phyloP scores from a whole-genome alignment of 495 filamentous ascomycete genomes.

The Trichoderma orchidacearum region DNA sequence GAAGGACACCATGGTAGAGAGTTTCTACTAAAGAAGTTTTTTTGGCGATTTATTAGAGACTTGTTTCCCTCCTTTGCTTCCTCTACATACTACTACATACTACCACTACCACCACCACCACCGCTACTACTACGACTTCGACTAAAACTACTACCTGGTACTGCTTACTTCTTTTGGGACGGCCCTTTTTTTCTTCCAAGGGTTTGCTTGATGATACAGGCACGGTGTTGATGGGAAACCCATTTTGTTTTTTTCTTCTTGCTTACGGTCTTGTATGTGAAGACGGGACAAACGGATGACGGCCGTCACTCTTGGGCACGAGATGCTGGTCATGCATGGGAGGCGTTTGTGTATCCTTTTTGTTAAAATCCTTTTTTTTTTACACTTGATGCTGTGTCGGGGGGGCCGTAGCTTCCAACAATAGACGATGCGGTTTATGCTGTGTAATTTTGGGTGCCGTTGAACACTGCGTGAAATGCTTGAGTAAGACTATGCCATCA shows the following conservation, averaged over 20 bases:
- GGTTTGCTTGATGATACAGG: neutral
- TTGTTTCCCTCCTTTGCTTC: too few species aligned
- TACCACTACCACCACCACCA: too few species aligned
- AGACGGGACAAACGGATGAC: neutral
- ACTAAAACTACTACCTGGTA: too few species aligned
- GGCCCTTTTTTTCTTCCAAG: neutral
- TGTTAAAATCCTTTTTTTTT: neutral
- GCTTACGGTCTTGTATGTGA: neutral
- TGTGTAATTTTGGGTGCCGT: neutral
- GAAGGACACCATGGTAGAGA: slow-evolving; percentile 97
- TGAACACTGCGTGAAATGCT: too few species aligned
- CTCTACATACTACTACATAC: too few species aligned
- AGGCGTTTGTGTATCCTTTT: neutral
- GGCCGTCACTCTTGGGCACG: neutral
- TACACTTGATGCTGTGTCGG: slow-evolving; percentile 5
- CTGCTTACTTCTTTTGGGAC: neutral
- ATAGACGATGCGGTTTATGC: neutral
- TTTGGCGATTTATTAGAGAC: neutral
- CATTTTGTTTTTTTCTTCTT: neutral
- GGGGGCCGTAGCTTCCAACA: neutral
- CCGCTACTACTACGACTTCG: too few species aligned
- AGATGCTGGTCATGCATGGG: neutral
- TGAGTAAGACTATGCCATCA: too few species aligned
- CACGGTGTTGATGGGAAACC: neutral
- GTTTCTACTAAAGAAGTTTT: slow-evolving; percentile 60